Base-by-base conservation (phyloP, 2,329 filamentous ascomycete genomes). In the Phyllosticta ampelicida region DNA sequence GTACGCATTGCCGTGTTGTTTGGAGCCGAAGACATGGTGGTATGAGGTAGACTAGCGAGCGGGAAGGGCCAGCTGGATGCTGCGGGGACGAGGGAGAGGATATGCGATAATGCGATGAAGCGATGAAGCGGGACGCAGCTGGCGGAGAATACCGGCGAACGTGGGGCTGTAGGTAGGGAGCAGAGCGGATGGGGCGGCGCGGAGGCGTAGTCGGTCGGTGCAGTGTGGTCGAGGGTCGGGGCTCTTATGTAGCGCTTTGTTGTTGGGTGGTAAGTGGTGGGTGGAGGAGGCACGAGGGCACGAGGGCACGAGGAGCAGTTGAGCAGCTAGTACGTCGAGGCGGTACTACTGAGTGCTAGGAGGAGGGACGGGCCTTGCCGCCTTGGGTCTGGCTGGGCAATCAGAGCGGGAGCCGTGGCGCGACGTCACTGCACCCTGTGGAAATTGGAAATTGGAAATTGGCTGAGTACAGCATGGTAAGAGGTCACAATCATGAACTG, bases 201-300 rank as follows among this genome's bases (percentile, higher is more conserved):
- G 59, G 59, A 60, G 60, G 61, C 59, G 61, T 57, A 55, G 53
- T 58, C 54, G 49, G 60, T n/a, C n/a, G n/a, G n/a, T n/a, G n/a
- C n/a, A n/a, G n/a, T n/a, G n/a, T n/a, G n/a, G n/a, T n/a, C n/a
- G 63, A 65, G 36, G 13, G n/a, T n/a, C 13, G 36, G 36, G 30
- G 30, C 11, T n/a, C 64, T 62, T 60, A 69, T 69, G 67, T 70
- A 67, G 56, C 67, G 66, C 65, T 70, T 68, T 66, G 70, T 64
- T 71, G 69, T 66, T 64, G 62, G 55, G 59, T 56, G 63, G 58
- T 71, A 69, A 70, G 70, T 71, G 63, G 58, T 71, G 69, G 70
- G 70, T 71, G 48, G 56, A 36, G 16, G 18, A 18, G 13, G 23
- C 23, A 26, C 23, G 48, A 51, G 48, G 13, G 23, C 23, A 26